These are phyloP conservation scores for Talaromyces verruculosus DNA, from an alignment of 2,329 filamentous ascomycete species.

Conservation along the genomic window DNA sequence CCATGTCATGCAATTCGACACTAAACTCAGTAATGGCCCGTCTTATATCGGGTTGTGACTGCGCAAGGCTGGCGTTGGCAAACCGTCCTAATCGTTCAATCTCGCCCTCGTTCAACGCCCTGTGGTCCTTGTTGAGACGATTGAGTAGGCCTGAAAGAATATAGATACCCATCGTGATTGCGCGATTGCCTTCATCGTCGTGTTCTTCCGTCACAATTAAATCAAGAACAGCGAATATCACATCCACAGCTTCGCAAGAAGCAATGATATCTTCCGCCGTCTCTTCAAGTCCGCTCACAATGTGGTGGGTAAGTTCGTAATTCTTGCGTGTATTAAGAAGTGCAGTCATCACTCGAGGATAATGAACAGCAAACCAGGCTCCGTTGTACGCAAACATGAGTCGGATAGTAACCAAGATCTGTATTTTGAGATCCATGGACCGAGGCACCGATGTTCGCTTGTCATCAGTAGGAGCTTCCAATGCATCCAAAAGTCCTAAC, in stretches of 20 bases:
- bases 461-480: slow-evolving; percentile 36
- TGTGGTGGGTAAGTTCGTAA: slow-evolving; percentile 42
- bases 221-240: slow-evolving; percentile 38
- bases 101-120: slow-evolving; percentile 23
- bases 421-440: slow-evolving; percentile 42
- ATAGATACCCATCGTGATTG: slow-evolving; percentile 38
- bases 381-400: slow-evolving; percentile 41
- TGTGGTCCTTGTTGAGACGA: slow-evolving; percentile 27
- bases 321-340: slow-evolving; percentile 40
- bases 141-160: slow-evolving; percentile 32
- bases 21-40: slow-evolving; percentile 38
- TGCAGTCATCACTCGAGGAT: slow-evolving; percentile 37
- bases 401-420: slow-evolving; percentile 44
- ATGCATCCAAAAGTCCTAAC: slow-evolving; percentile 38
- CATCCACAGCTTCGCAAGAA: slow-evolving; percentile 29
- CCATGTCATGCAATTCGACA: slow-evolving; percentile 29
- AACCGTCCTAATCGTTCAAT: slow-evolving; percentile 36
- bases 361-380: slow-evolving; percentile 36
- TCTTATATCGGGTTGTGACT: slow-evolving; percentile 39
- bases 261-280: slow-evolving; percentile 38
- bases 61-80: slow-evolving; percentile 33
- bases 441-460: slow-evolving; percentile 29
- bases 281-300: slow-evolving; percentile 43
- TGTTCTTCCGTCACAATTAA: slow-evolving; percentile 34
- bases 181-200: slow-evolving; percentile 33